Evolutionary conservation across 305 asterid species (phyloP).

Genomic region (Stenogyne calaminthoides): DNA sequence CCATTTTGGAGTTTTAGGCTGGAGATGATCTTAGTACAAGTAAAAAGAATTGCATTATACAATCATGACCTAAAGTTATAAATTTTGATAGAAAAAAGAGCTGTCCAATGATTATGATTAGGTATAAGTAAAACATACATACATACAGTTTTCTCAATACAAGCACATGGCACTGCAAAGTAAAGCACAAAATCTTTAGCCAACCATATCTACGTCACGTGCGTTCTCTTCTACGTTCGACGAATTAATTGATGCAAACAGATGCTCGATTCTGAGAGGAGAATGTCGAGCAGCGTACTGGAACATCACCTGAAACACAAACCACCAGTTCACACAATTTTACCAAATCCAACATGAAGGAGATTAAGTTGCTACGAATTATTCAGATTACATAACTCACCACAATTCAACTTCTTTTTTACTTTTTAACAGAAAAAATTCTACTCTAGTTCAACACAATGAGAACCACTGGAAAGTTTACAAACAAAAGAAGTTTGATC

Average conservation of each 20-base stretch:
- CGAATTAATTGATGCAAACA: slow-evolving; percentile 55
- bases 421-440: background rate
- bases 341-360: background rate
- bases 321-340: background rate
- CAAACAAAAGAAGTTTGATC: background rate
- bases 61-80: too few species aligned
- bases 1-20: too few species aligned
- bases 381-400: background rate
- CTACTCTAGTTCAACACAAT: background rate
- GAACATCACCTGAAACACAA: slow-evolving; percentile 70
- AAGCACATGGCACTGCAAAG: background rate
- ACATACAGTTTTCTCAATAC: background rate
- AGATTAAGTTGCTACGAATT: background rate
- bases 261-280: slow-evolving; percentile 76
- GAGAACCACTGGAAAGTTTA: background rate
- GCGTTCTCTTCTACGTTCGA: slow-evolving; percentile 37
- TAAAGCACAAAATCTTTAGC: slow-evolving; percentile 34
- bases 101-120: background rate
- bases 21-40: too few species aligned
- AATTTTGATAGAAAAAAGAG: background rate
- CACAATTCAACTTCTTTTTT: background rate
- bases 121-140: background rate
- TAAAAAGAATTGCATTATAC: too few species aligned
- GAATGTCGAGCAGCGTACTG: slow-evolving; percentile 79
- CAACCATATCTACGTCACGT: slow-evolving; percentile 65